phyloP scores from a whole-genome alignment of 2,329 filamentous ascomycete genomes.

The Chrysoporthe deuterocubensis region DNA sequence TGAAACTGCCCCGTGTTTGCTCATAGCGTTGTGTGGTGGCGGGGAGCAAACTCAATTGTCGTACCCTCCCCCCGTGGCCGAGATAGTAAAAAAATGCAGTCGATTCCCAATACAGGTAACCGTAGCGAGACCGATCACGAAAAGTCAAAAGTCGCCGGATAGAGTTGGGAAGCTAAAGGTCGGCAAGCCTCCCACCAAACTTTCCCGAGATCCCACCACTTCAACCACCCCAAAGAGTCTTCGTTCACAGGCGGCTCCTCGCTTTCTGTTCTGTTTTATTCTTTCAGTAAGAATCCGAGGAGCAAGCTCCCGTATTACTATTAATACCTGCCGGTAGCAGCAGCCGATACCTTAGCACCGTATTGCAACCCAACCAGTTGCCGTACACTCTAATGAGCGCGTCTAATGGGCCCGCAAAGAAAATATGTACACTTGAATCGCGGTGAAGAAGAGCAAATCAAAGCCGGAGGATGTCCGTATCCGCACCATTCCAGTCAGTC shows the following conservation, averaged over 20 bases:
- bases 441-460: neutral
- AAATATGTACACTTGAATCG: neutral
- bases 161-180: neutral
- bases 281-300: neutral
- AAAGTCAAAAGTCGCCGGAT: no score
- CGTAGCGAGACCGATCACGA: neutral
- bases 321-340: conserved; percentile 4
- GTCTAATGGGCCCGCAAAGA: neutral
- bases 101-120: conserved; percentile 10
- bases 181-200: neutral
- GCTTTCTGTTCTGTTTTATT: neutral
- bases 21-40: neutral
- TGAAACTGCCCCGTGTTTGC: neutral
- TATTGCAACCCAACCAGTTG: neutral
- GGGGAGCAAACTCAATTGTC: neutral
- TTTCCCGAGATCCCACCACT: neutral
- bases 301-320: conserved; percentile 8
- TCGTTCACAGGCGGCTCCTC: neutral
- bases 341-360: neutral
- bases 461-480: neutral
- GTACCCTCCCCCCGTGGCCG: neutral
- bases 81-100: neutral
- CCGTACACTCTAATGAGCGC: neutral
- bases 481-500: neutral
- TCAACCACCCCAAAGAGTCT: neutral